A percentile compares a stretch with the other conserved stretches of the same genome.
Evolutionary conservation across 306 rosid genomes (phyloP).

Genomic region (Vicia sativa): DNA sequence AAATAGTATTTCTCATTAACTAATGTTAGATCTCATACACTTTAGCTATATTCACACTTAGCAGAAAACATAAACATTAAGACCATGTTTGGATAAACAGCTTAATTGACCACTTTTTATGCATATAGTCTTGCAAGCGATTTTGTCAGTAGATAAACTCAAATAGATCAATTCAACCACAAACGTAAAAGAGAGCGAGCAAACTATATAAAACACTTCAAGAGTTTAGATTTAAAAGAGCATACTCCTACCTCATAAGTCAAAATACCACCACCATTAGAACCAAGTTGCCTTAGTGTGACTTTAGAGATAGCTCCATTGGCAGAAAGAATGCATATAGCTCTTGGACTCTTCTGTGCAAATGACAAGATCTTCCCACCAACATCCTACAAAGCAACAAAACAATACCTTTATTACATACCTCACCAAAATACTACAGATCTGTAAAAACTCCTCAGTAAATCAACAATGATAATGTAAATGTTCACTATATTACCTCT

Average conservation of each 20-base stretch:
- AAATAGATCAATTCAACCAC: too few relatives aligned
- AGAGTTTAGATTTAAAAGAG: constrained; percentile 27
- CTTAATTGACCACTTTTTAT: too few relatives aligned
- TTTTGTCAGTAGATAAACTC: too few relatives aligned
- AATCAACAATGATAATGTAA: background rate
- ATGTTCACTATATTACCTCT: constrained; percentile 56
- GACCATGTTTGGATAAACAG: too few relatives aligned
- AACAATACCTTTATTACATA: constrained; percentile 19
- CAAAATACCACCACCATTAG: constrained; percentile 71
- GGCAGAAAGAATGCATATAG: constrained; percentile 75
- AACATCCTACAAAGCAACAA: constrained; percentile 65
- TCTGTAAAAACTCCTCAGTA: constrained; percentile 3
- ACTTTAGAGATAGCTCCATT: constrained; percentile 83
- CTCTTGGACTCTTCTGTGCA: constrained; percentile 67
- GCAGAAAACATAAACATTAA: constrained; percentile 25
- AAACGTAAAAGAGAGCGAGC: too few relatives aligned
- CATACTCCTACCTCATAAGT: constrained; percentile 90
- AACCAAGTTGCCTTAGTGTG: constrained; percentile 71
- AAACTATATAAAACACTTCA: background rate
- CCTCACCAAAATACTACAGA: constrained; percentile 35
- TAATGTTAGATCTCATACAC: constrained; percentile 1
- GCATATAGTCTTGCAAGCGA: too few relatives aligned
- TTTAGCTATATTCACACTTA: constrained; percentile 19
- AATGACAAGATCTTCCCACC: constrained; percentile 70
- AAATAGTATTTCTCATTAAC: background rate